Conservation (phyloP, 371 early-diverging fungal species). For the Apophysomyces ossiformis region DNA sequence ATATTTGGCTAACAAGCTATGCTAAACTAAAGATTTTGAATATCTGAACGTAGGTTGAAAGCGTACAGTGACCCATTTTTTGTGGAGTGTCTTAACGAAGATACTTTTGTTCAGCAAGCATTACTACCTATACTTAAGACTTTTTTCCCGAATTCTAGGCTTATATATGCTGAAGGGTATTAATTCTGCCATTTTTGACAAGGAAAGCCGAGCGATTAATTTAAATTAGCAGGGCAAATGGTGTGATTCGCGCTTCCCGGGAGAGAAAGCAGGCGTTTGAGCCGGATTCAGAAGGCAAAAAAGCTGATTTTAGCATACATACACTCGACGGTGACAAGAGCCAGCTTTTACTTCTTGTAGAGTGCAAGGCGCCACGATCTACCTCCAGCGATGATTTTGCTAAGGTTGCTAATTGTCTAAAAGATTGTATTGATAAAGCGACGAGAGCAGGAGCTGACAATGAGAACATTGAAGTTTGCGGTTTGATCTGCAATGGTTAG, state of each 20-base stretch:
- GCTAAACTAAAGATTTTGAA: background rate
- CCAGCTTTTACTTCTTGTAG: slow-evolving; percentile 11
- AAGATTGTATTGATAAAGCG: slow-evolving; percentile 16
- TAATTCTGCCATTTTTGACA: background rate
- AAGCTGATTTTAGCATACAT: slow-evolving; percentile 17
- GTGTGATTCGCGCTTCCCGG: slow-evolving; percentile 5
- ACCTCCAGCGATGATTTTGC: slow-evolving; percentile 14
- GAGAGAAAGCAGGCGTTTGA: slow-evolving; percentile 2
- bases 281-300: slow-evolving; percentile 12
- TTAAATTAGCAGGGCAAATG: background rate
- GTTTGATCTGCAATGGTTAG: slow-evolving; percentile 12
- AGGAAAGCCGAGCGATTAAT: background rate
- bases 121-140: slow-evolving; percentile 11
- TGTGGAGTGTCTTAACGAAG: slow-evolving; percentile 10
- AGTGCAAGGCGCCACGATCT: slow-evolving; percentile 15
- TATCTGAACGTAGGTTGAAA: slow-evolving; percentile 7
- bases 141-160: slow-evolving; percentile 11
- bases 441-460: slow-evolving; percentile 10
- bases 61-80: slow-evolving; percentile 8
- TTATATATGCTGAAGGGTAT: slow-evolving; percentile 13
- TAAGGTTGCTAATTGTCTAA: slow-evolving; percentile 15
- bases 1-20: background rate
- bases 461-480: slow-evolving; percentile 8
- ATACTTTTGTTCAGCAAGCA: slow-evolving; percentile 15
- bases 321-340: slow-evolving; percentile 11